These are phyloP conservation scores for Ustilago crameri DNA, from an alignment of 1,284 basidiomycete genomes.

Conservation along the genomic window DNA sequence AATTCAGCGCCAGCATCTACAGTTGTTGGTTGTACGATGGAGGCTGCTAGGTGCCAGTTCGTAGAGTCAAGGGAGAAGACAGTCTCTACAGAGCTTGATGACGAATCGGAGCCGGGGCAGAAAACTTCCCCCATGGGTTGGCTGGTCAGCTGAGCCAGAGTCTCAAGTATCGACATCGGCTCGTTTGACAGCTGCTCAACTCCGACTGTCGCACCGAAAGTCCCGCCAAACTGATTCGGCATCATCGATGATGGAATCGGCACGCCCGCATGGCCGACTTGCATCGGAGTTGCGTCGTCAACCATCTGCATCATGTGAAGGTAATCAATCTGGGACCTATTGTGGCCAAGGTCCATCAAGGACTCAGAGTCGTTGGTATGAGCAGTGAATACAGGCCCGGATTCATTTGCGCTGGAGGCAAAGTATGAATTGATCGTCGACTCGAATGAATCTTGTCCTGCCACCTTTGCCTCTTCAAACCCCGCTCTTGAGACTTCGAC, in stretches of 20 bases:
- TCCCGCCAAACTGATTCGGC: too few species aligned
- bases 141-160: not conserved
- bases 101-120: conserved; percentile 4
- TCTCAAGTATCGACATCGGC: not conserved
- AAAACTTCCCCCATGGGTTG: not conserved
- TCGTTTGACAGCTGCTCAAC: conserved; percentile 12
- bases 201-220: conserved; percentile 6
- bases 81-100: conserved; percentile 23
- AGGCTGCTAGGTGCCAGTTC: conserved; percentile 5
- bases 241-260: too few species aligned
- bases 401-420: not conserved
- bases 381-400: too few species aligned
- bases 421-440: conserved; percentile 12
- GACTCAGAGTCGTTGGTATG: too few species aligned
- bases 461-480: not conserved
- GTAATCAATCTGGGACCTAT: conserved; percentile 5
- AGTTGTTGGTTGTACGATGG: not conserved
- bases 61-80: conserved; percentile 21
- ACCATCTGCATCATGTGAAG: conserved; percentile 9
- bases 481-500: not conserved
- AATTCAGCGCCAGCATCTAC: not conserved
- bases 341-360: too few species aligned
- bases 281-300: not conserved
- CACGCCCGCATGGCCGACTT: not conserved
- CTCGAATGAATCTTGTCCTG: not conserved